Base-by-base conservation (phyloP, 495 filamentous ascomycete species). In the Podospora bellae-mahoneyi region DNA sequence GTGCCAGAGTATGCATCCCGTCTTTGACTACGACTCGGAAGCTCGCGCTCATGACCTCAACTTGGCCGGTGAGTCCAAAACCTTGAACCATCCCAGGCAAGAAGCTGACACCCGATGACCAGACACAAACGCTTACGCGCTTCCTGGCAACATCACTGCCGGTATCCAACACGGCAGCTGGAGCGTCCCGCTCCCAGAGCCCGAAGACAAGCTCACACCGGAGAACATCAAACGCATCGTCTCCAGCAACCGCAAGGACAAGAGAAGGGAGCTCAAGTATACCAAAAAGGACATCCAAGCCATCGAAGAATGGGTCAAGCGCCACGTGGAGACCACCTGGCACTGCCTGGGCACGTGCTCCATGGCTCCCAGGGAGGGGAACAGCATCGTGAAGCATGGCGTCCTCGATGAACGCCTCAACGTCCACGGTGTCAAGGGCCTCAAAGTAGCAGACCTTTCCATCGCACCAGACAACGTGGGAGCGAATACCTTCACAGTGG, bases 401-500 rank as follows among this genome's bases (percentile, higher is more conserved):
- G 92, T 94, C 3, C 77, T 95, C 3, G 91, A 95, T 74, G 89
- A 91, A 71, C 86, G 90, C 34, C 83, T 94, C 64, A 94, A 92
- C 70, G 91, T 94, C 34, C 87, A 93, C 72, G 91, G 91, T 64
- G 90, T 92, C 34, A 85, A 92, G 79, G 88, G 89, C 18, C 86
- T 95, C 61, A 94, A 94, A 83, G 90, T 92, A 56, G 90, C 90
- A 16, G 92, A 94, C 78, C 80, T 94, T 62, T 89, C 85, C 27
- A 92, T 94, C 76, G 89, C 74, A 91, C 91, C 1, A 23, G 90
- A 92, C 75, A 95, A 95, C 68, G 89, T 94, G 26, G 90, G 90
- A 34, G 91, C 89, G 81, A 92, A 92, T 76, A 92, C 90, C 69
- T 89, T 88, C 73, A 86, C 86, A 58, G 93, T 90, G 16, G 91